These are phyloP conservation scores for Xenoacremonium recifei DNA, from an alignment of 2,329 filamentous ascomycete species.

Conservation along the genomic window DNA sequence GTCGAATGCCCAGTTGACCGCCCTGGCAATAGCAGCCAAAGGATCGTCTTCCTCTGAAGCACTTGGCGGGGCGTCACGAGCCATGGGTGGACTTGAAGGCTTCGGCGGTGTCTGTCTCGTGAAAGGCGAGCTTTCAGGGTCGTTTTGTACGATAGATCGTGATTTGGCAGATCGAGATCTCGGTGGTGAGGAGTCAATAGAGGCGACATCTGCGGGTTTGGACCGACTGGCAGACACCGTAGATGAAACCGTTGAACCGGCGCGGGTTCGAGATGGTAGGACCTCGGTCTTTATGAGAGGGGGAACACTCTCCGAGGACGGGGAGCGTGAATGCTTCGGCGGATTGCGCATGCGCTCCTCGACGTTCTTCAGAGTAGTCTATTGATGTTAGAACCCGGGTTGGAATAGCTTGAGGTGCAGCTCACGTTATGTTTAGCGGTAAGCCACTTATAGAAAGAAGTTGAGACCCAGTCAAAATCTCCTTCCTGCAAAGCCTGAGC, in stretches of 20 bases:
- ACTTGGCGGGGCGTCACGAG: conserved; percentile 1
- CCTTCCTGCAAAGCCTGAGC: conserved; percentile 47
- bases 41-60: conserved; percentile 15
- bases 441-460: conserved; percentile 51
- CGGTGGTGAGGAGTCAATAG: too few species aligned
- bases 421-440: conserved; percentile 39
- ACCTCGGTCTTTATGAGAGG: conserved; percentile 4
- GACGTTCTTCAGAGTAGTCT: conserved; percentile 8
- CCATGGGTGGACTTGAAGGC: conserved; percentile 4
- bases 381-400: conserved; percentile 2
- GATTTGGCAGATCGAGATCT: conserved; percentile 18
- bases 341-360: conserved; percentile 19
- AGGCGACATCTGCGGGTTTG: too few species aligned
- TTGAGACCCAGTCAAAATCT: conserved; percentile 41
- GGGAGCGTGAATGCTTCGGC: conserved; percentile 12
- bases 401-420: background rate
- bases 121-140: background rate
- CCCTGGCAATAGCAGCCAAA: conserved; percentile 27
- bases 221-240: too few species aligned
- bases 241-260: conserved; percentile 15
- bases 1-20: conserved; percentile 21
- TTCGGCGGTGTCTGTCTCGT: background rate
- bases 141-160: conserved; percentile 13
- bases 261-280: conserved; percentile 21
- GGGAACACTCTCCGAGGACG: conserved; percentile 14